A percentile compares a stretch with the other conserved stretches of the same genome.
phyloP scores from a whole-genome alignment of 805 yeast species.

The Candida coleopterorum region DNA sequence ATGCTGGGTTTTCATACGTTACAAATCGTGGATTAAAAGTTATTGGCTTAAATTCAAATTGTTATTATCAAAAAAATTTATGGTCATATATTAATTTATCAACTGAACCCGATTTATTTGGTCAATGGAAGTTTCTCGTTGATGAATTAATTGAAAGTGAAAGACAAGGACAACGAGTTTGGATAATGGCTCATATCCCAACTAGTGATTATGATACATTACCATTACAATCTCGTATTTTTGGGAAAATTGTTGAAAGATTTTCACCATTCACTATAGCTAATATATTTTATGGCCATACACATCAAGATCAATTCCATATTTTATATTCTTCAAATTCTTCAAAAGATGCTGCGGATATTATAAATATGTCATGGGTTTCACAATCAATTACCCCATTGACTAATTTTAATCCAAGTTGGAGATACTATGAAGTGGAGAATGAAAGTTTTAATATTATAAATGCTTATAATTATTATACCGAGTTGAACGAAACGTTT shows the following conservation, averaged over 20 bases:
- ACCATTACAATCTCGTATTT: slow-evolving; percentile 55
- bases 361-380: slow-evolving; percentile 58
- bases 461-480: slow-evolving; percentile 55
- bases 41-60: slow-evolving; percentile 60
- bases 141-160: slow-evolving; percentile 61
- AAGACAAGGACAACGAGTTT: slow-evolving; percentile 54
- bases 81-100: slow-evolving; percentile 50
- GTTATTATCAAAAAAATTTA: slow-evolving; percentile 58
- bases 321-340: slow-evolving; percentile 49
- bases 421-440: slow-evolving; percentile 70
- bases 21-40: slow-evolving; percentile 55
- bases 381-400: slow-evolving; percentile 63
- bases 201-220: slow-evolving; percentile 47
- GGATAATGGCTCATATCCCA: slow-evolving; percentile 71
- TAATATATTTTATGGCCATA: slow-evolving; percentile 66
- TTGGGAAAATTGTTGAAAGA: slow-evolving; percentile 55
- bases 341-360: slow-evolving; percentile 33
- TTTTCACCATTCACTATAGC: slow-evolving; percentile 67
- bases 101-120: slow-evolving; percentile 54
- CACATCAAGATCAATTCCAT: slow-evolving; percentile 65
- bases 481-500: slow-evolving; percentile 58
- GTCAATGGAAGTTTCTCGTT: slow-evolving; percentile 55
- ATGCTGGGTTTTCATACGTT: slow-evolving; percentile 56
- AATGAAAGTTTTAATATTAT: slow-evolving; percentile 53
- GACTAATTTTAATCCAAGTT: slow-evolving; percentile 57